Evolutionary conservation across 495 filamentous ascomycete genomes (phyloP), one percentile per base, ranked within the genome.

Genomic region (Extremus antarcticus): DNA sequence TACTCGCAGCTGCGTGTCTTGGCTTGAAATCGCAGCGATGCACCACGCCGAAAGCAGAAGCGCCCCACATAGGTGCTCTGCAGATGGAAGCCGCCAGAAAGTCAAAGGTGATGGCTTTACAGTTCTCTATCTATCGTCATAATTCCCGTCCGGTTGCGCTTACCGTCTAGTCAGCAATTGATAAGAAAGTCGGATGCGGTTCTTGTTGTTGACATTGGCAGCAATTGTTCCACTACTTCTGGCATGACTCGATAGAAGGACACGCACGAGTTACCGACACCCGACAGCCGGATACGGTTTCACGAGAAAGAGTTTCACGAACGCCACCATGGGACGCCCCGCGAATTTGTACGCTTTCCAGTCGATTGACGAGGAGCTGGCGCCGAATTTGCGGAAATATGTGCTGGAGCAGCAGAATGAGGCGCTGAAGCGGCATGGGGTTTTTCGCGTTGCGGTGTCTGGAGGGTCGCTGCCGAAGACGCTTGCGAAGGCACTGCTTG

Each of bases 391-490:
- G 53, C 81, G 89, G 61, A 73, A 78, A 58, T 97, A 94, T 69
- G 73, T 98, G 55, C 74, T 96, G 55, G 74, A 81, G 43, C 77
- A 74, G 58, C 91, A 98, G 72, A 85, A 83, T 61, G 78, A 82
- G 29, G 87, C 87, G 25, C 64, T 97, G 17, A 72, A 74, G 45
- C 87, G 89, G 48, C 92, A 98, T 70, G 72, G 74, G 51, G 78
- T 76, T 63, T 95, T 98, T 78, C 90, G 90, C 66, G 75, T 98
- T 55, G 92, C 82, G 43, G 85, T 98, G 43, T 97, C 92, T 1
- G 92, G 94, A 61, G 94, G 92, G 47, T 97, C 94, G 15, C 82
- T 98, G 7, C 92, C 92, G 21, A 80, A 83, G 53, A 86, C 84
- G 23, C 86, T 98, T 21, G 88, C 89, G 19, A 77, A 78, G 57